Percentiles rank a stretch among this genome's conserved stretches.
Conservation (phyloP, 2,329 filamentous ascomycete species). For the Fusarium luffae region DNA sequence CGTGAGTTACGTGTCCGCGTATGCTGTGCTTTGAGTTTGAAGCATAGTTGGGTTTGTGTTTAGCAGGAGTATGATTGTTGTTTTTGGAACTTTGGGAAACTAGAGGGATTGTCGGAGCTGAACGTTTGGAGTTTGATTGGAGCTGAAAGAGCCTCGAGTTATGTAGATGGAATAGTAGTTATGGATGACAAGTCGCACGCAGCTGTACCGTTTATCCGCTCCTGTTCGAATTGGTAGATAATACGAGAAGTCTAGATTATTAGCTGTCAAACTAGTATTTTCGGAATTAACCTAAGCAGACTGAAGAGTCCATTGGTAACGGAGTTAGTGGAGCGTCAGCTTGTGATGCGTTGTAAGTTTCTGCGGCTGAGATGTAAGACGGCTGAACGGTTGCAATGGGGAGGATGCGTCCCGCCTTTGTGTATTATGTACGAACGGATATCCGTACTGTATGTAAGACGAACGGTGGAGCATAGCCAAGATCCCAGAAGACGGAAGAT, state of each 20-base stretch:
- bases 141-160: neutral
- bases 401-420: neutral
- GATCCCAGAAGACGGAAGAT: neutral
- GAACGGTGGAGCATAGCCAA: conserved; percentile 9
- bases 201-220: neutral
- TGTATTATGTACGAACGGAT: conserved; percentile 6
- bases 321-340: conserved; percentile 1
- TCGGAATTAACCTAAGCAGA: neutral
- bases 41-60: neutral
- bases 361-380: conserved; percentile 8
- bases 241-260: conserved; percentile 5
- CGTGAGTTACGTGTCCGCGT: conserved; percentile 95
- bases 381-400: neutral
- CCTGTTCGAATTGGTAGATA: neutral
- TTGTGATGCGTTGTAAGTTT: conserved; percentile 3
- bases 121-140: neutral
- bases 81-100: neutral
- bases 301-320: neutral
- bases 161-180: neutral
- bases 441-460: conserved; percentile 17
- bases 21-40: conserved; percentile 72
- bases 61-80: neutral
- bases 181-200: neutral
- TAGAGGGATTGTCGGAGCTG: neutral
- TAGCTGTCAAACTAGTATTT: neutral